Evolutionary conservation across 2,329 filamentous ascomycete genomes (phyloP), one percentile per base, ranked within the genome.

Genomic region (Metarhizium album): DNA sequence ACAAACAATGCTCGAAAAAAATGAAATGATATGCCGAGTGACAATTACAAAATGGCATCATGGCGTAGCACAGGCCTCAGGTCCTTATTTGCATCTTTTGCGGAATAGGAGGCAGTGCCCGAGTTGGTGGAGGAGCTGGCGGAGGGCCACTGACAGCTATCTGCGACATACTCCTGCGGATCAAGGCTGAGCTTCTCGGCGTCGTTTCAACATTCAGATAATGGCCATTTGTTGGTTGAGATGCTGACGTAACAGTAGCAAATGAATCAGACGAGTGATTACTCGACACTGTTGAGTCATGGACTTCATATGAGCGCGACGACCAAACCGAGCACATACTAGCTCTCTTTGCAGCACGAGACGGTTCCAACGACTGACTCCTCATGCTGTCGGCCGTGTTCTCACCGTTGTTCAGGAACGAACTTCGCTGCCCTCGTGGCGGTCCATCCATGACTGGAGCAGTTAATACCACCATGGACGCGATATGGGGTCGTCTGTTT

Each of bases 91-190:
- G 35, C 22, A 51, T 11, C 13, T 64, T 68, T 42, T 59, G 64
- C 4, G 76, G 76, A 38, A 79, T 69, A 0, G 78, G 77, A 18
- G 78, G 78, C 22, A 81, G 67, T 14, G 77, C 76, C 55, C 72
- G 73, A 11, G 67, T 78, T 23, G 78, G 78, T 4, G 78, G 78
- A 6, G 78, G 78, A 14, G 69, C 74, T 16, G 72, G 76, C 1
- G 77, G 77, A 29, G 76, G 76, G 1, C 73, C 74, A 13, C 74
- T 70, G 1, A 64, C 64, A 37, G 64, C 65, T 42, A 78, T 64
- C 24, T 77, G 73, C 5, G 75, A 71, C 70, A 78, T 71, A 62
- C 76, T 79, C 50, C 71, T 68, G 24, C 74, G 67, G 48, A 67
- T 69, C 24, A 62, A 37, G 22, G 66, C 47, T 5, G 55, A 54